Base-by-base conservation (phyloP, 768 basidiomycete genomes). In the Boletus rubescentipes region DNA sequence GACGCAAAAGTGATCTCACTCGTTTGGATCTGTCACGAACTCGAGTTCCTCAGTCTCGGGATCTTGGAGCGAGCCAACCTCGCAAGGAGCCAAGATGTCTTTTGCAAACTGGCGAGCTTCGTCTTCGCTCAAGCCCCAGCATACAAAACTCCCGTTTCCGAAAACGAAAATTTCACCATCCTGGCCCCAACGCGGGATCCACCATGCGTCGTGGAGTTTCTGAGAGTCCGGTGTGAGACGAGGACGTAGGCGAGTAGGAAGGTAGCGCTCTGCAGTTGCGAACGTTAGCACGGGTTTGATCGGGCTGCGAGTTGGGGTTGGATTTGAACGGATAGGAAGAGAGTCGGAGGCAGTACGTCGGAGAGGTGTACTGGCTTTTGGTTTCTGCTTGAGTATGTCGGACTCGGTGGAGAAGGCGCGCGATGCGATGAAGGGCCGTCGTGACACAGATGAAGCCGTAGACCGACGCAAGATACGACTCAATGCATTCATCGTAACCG, bases 141-240 rank as follows among this genome's bases (percentile, higher is more conserved):
- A 92, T 7, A 97, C 94, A 53, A 93, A 87, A 60, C 84, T 90
- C 3, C 93, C 93, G 59, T 91, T 93, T 18, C 81, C 78, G 67
- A 97, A 97, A 12, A 97, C 79, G 68, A 95, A 96, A 11, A 93
- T 75, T 68, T 97, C 94, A 15, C 93, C 93, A 51, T 84, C 78
- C 20, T 73, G 66, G 0, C 80, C 81, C 84, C 87, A 91, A 53
- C 77, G 78, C 32, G 89, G 86, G 21, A 91, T 75, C 88, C 89
- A 92, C 80, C 84, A 87, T 9, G 87, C 78, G 47, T 91, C 91
- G 50, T 92, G 87, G 39, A 89, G 75, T 21, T 78, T 76, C 57
- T 80, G 82, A 11, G 86, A 75, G 21, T 76, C 73, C 1, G 77
- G 60, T 0, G 85, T 84, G 8, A 87, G 77, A 34, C 77, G 70